These are phyloP conservation scores for Prunus yedoensis DNA, from an alignment of 331 rosid species.

Conservation along the genomic window DNA sequence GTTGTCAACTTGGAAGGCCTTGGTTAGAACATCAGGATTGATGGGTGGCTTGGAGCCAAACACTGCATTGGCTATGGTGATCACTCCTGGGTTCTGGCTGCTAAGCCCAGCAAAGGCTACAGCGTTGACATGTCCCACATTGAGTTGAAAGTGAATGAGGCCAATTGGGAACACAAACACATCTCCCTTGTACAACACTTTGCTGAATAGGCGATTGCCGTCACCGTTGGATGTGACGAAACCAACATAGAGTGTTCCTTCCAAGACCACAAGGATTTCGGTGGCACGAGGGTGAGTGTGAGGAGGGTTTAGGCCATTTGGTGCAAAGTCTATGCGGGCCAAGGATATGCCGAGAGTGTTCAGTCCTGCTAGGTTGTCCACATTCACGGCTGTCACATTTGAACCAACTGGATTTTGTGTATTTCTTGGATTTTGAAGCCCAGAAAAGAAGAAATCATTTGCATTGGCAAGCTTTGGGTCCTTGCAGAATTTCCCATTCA, in stretches of 20 bases:
- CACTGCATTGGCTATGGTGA: not conserved
- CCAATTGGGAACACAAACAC: not conserved
- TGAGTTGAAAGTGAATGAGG: not conserved
- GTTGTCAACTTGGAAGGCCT: not conserved
- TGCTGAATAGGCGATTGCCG: not conserved
- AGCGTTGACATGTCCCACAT: not conserved
- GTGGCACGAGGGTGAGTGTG: conserved; percentile 14
- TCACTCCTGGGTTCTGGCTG: conserved; percentile 3
- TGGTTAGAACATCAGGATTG: conserved; percentile 1
- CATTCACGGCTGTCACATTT: not conserved
- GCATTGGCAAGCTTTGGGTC: not conserved
- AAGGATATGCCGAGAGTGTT: conserved; percentile 4
- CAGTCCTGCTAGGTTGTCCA: not conserved
- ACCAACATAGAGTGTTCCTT: not conserved
- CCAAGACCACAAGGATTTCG: not conserved
- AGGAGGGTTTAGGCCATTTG: conserved; percentile 3
- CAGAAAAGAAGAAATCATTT: conserved; percentile 3
- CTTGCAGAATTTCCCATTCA: conserved; percentile 5
- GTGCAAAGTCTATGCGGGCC: not conserved
- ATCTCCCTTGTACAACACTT: not conserved
- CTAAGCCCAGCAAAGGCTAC: not conserved
- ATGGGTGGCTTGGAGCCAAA: not conserved
- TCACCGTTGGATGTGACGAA: not conserved
- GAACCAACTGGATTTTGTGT: not conserved
- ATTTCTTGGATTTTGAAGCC: not conserved